Evolutionary conservation across 441 rosid species (phyloP).

Genomic region (Brassica balearica): DNA sequence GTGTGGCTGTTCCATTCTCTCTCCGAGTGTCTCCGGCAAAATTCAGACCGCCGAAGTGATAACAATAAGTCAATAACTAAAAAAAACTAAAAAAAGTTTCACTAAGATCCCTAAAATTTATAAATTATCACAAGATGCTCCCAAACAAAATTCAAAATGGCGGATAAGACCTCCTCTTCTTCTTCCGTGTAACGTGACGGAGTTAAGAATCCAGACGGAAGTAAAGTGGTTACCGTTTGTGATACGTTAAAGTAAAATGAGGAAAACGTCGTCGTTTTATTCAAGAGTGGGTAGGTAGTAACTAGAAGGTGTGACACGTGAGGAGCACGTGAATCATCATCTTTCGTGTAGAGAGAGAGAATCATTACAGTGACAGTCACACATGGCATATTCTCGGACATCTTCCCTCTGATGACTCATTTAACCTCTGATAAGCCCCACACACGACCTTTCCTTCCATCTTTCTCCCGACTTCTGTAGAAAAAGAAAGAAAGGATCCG

Average conservation of each 20-base stretch:
- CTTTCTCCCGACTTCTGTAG: slow-evolving; percentile 28
- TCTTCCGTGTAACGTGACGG: slow-evolving; percentile 2
- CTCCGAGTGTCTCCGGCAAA: slow-evolving; percentile 3
- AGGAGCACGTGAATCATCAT: slow-evolving; percentile 33
- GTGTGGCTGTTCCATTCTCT: slow-evolving; percentile 42
- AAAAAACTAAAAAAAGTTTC: not conserved
- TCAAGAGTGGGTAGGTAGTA: not conserved
- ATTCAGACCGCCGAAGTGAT: not conserved
- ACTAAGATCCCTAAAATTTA: not conserved
- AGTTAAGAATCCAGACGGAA: slow-evolving; percentile 2
- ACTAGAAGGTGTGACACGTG: slow-evolving; percentile 34
- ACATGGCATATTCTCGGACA: slow-evolving; percentile 43
- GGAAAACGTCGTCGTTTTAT: slow-evolving; percentile 2
- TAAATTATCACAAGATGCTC: slow-evolving; percentile 1
- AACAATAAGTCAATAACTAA: not conserved
- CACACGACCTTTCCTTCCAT: not conserved
- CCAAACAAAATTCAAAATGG: not conserved
- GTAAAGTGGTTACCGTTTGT: not conserved
- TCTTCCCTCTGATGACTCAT: not conserved
- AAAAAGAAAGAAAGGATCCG: slow-evolving; percentile 33
- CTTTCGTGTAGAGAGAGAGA: slow-evolving; percentile 3
- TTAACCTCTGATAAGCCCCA: slow-evolving; percentile 36
- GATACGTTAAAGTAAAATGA: not conserved
- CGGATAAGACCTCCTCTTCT: not conserved
- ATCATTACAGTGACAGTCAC: slow-evolving; percentile 22